Evolutionary conservation across 768 basidiomycete genomes (phyloP), one percentile per base, ranked within the genome.

Genomic region (Suillus americanus): DNA sequence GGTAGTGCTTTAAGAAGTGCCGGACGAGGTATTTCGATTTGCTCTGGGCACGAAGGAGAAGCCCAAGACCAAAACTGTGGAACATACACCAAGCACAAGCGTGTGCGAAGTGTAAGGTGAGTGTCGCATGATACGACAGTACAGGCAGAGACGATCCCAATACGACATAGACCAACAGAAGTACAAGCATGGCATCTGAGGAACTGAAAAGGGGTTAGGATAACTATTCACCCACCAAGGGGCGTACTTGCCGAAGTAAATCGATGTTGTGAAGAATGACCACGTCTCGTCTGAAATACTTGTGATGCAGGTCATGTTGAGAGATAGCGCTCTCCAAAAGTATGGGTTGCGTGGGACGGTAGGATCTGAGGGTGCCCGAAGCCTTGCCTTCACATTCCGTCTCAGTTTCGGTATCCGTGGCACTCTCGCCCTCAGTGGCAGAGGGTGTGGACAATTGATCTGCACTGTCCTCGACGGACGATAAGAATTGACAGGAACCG

Each of bases 1-100:
- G 88, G 72, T 99, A 99, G 72, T 98, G 88, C 81, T 97, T 95
- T 70, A 97, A 78, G 73, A 91, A 99, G 75, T 99, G 97, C 67
- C 94, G 80, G 33, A 99, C 97, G 45, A 98, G 78, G 80, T 91
- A 97, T 75, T 95, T 96, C 74, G 78, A 85, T 74, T 89, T 83
- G 68, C 91, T 90, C 77, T 99, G 97, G 2, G 89, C 92, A 25
- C 86, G 86, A 46, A 99, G 82, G 20, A 97, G 80, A 45, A 90
- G 76, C 0, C 97, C 97, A 18, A 99, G 83, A 1, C 91, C 95
- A 67, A 96, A 86, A 38, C 89, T 91, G 75, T 98, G 94, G 78
- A 97, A 88, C 51, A 90, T 73, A 60, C 91, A 87, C 97, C 97
- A 99, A 1, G 79, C 72, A 13, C 95, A 78, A 0, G 97, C 92